phyloP scores from a whole-genome alignment of 2,329 filamentous ascomycete species.

The Alternaria gaisen region DNA sequence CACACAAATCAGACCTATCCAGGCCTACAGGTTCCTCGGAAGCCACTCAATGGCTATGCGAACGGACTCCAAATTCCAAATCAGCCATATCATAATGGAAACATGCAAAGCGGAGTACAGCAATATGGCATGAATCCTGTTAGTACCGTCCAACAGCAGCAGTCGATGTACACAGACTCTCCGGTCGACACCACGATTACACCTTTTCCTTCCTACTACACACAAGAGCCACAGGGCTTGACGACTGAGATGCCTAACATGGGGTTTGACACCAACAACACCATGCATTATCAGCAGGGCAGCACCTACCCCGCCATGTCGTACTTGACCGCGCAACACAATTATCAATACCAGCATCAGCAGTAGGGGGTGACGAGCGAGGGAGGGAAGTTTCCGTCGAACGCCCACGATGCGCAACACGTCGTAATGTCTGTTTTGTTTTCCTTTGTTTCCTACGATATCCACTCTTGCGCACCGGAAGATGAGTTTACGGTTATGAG shows the following conservation, averaged over 20 bases:
- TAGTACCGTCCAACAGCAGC: slow-evolving; percentile 41
- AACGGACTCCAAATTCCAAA: slow-evolving; percentile 42
- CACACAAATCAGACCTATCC: slow-evolving; percentile 48
- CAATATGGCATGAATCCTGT: slow-evolving; percentile 42
- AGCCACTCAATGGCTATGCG: slow-evolving; percentile 39
- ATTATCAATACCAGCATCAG: slow-evolving; percentile 41
- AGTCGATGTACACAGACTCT: slow-evolving; percentile 47
- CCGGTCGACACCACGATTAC: slow-evolving; percentile 46
- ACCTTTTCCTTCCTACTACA: slow-evolving; percentile 44
- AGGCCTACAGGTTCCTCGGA: slow-evolving; percentile 41
- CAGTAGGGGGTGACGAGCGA: slow-evolving; percentile 22
- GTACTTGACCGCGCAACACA: slow-evolving; percentile 44
- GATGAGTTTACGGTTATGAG: slow-evolving; percentile 5
- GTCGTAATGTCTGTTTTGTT: neutral
- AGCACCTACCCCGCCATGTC: slow-evolving; percentile 45
- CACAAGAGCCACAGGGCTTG: slow-evolving; percentile 42
- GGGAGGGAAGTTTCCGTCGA: neutral
- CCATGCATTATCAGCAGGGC: slow-evolving; percentile 43
- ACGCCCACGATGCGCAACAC: neutral
- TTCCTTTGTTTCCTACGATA: slow-evolving; percentile 15
- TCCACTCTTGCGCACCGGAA: slow-evolving; percentile 14
- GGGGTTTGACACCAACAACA: slow-evolving; percentile 37
- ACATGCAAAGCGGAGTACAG: slow-evolving; percentile 33
- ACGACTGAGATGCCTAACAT: slow-evolving; percentile 32
- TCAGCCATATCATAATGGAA: slow-evolving; percentile 38